Base-by-base conservation (phyloP, 2,329 filamentous ascomycete species). In the Colletotrichum horii region DNA sequence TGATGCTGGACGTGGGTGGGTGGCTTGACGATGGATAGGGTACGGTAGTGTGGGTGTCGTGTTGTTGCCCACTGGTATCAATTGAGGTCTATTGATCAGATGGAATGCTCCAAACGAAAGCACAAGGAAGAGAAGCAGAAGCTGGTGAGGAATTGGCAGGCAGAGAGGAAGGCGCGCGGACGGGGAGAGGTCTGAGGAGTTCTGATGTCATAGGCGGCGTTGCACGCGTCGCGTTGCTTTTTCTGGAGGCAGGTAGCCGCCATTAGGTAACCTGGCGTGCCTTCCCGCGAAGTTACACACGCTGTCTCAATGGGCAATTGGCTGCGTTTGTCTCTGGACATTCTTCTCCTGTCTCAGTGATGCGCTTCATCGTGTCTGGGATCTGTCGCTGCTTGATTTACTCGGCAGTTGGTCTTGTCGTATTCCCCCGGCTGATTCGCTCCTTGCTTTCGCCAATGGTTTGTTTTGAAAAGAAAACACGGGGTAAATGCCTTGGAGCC, bases 181-280 rank as follows among this genome's bases (percentile, higher is more conserved):
- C 26, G 64, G 52, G 62, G 32, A 43, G 38, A 22, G 24, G 64
- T 68, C 55, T 58, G 48, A 30, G 43, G 43, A 64, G 36, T 73
- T 26, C 70, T 76, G 74, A 76, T 76, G 74, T 76, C 74, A 76
- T 76, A 65, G 73, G 38, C 62, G 38, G 30, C 22, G 65, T 69
- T 12, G 74, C 74, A 65, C 74, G 65, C 74, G 74, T 73, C 74
- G 74, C 70, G 74, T 76, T 76, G 16, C 70, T 76, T 76, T 71
- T 69, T 74, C 36, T 48, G 52, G 34, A 66, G 32, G 64, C 70
- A 66, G 15, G 70, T 76, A 74, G 65, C 74, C 70, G 58, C 74
- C 56, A 74, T 69, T 74, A 76, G 65, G 74, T 76, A 76, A 76
- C 70, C 43, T 8, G 48, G 24, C 48, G 48, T 65, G 9, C 58